Percentiles rank a stretch among this genome's conserved stretches.
phyloP scores from a whole-genome alignment of 2,329 filamentous ascomycete species.

The Apiospora phragmitis region DNA sequence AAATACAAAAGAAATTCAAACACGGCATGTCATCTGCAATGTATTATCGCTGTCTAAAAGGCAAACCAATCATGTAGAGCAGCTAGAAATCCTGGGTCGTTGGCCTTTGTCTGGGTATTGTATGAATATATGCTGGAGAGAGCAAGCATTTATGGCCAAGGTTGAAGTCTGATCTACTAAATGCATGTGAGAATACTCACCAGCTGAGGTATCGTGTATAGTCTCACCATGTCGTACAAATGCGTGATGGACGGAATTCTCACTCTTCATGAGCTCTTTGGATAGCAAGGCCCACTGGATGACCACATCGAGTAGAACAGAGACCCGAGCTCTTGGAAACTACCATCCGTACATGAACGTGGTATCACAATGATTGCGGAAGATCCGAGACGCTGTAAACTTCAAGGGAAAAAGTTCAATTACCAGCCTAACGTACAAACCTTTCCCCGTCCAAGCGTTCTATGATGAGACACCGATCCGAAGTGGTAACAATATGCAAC shows the following conservation, averaged over 20 bases:
- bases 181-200: neutral
- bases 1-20: neutral
- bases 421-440: conserved; percentile 13
- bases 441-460: conserved; percentile 10
- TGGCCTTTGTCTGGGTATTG: neutral
- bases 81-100: no score
- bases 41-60: neutral
- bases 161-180: neutral
- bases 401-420: conserved; percentile 1
- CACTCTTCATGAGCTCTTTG: neutral
- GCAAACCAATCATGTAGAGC: neutral
- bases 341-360: neutral
- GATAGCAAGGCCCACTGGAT: neutral
- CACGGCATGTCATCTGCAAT: neutral
- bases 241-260: neutral
- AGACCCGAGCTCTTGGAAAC: neutral
- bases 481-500: conserved; percentile 10
- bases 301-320: neutral
- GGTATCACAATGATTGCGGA: neutral
- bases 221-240: neutral
- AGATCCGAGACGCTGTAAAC: neutral
- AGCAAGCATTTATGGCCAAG: neutral
- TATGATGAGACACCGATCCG: conserved; percentile 12
- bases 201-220: neutral
- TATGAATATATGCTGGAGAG: neutral